Evolutionary conservation across 1,284 basidiomycete species (phyloP), one percentile per base, ranked within the genome.

Genomic region (Lentinula novae-zelandiae): DNA sequence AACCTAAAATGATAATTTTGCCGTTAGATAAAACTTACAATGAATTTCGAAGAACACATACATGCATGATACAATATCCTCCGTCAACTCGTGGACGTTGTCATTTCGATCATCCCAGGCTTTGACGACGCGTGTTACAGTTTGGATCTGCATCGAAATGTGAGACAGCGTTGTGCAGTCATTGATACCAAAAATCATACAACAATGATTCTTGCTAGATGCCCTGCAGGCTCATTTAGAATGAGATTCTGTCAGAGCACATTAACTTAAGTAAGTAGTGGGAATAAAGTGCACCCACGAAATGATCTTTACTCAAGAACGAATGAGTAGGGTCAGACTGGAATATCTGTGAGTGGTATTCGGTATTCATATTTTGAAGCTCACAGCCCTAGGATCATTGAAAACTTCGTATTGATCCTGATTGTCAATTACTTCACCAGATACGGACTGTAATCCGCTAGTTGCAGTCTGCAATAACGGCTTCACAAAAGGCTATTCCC

Each of bases 391-490:
- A 1, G 87, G 86, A 69, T 92, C 84, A 64, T 92, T 87, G 78
- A 93, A 95, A 2, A 93, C 87, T 72, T 90, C 85, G 66, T 90
- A 92, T 70, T 95, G 92, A 69, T 94, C 92, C 64, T 88, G 82
- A 12, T 76, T 86, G 72, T 93, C 80, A 67, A 94, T 91, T 22
- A 93, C 90, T 67, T 92, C 87, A 20, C 84, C 84, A 1, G 90
- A 91, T 3, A 84, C 85, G 34, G 75, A 71, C 60, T 78, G 76
- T 22, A 94, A 76, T 2, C 83, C 84, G 8, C 72, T 67, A 0
- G 89, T 92, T 0, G 91, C 88, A 3, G 80, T 77, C 70, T 87
- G 81, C 68, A 92, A 69, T 49, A 92, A 71, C 0, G 90, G 90
- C 68, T 87, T 90, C 58, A 94, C 71, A 76, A 90, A 89, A 0